These are phyloP conservation scores for Globisporangium cederbergense DNA, from an alignment of 352 stramenopile genomes.

Conservation along the genomic window DNA sequence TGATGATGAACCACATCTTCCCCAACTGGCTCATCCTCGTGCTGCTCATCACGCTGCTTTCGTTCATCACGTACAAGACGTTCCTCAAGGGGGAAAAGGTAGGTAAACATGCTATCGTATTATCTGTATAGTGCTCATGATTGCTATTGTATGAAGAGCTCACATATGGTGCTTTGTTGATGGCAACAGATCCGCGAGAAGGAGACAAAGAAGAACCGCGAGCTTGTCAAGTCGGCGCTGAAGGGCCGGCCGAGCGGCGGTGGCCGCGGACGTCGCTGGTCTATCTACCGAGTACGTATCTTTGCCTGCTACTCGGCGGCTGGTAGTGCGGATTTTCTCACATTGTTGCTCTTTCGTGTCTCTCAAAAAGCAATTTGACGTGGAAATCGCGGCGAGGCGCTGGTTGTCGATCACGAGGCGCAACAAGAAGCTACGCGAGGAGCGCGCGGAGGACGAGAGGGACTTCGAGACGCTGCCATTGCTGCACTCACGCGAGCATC, in stretches of 20 bases:
- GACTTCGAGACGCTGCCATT: conserved; percentile 62
- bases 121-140: not conserved
- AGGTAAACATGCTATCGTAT: conserved; percentile 17
- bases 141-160: not conserved
- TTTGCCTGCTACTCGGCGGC: not conserved
- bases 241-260: conserved; percentile 42
- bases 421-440: conserved; percentile 47
- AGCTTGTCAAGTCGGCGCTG: conserved; percentile 47
- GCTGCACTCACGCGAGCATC: conserved; percentile 14
- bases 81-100: conserved; percentile 66
- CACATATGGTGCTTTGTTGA: not conserved
- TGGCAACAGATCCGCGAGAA: conserved; percentile 45
- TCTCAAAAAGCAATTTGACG: conserved; percentile 56
- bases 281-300: conserved; percentile 52
- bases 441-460: conserved; percentile 47
- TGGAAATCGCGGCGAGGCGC: conserved; percentile 44
- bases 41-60: conserved; percentile 70
- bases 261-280: conserved; percentile 52
- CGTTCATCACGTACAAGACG: conserved; percentile 76
- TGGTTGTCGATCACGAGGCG: conserved; percentile 63
- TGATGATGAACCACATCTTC: conserved; percentile 83
- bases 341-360: not conserved
- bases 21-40: conserved; percentile 82
- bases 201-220: conserved; percentile 41
- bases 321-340: not conserved